Conservation (phyloP, 192 early-diverging fungal species). For the Gaertneriomyces semiglobifer region DNA sequence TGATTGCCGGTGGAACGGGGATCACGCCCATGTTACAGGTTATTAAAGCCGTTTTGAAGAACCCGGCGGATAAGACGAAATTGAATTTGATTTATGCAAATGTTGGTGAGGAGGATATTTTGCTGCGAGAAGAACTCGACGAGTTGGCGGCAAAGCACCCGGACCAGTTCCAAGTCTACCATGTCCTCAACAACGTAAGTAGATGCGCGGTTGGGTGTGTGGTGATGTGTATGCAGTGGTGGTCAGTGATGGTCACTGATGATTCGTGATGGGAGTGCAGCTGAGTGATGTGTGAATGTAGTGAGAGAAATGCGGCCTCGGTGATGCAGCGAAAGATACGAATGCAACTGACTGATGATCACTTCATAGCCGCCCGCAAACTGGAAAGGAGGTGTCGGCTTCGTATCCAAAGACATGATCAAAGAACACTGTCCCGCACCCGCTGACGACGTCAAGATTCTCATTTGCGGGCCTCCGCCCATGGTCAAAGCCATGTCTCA, state of each 20-base stretch:
- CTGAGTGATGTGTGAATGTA: too few relatives aligned
- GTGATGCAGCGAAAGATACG: too few relatives aligned
- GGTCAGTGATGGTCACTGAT: too few relatives aligned
- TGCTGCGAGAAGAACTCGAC: constrained; percentile 81
- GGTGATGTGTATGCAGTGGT: too few relatives aligned
- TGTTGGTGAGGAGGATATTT: constrained; percentile 82
- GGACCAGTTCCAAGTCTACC: constrained; percentile 74
- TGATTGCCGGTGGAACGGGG: constrained; percentile 92
- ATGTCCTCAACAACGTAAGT: constrained; percentile 71
- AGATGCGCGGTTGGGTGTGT: too few relatives aligned
- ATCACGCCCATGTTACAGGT: constrained; percentile 97
- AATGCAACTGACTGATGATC: not conserved
- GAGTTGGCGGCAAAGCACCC: constrained; percentile 60
- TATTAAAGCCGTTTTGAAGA: constrained; percentile 76
- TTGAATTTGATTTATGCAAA: constrained; percentile 91
- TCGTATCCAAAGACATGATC: constrained; percentile 84
- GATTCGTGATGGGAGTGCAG: too few relatives aligned
- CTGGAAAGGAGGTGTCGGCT: constrained; percentile 84
- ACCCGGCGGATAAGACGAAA: constrained; percentile 84
- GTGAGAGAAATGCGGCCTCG: too few relatives aligned
- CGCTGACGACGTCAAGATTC: constrained; percentile 76
- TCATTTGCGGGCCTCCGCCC: constrained; percentile 88
- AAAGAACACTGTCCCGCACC: constrained; percentile 65
- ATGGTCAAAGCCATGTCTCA: constrained; percentile 80
- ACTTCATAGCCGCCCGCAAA: constrained; percentile 52